These are phyloP conservation scores for Paraglomus brasilianum DNA, from an alignment of 192 early-diverging fungal species.

Conservation along the genomic window DNA sequence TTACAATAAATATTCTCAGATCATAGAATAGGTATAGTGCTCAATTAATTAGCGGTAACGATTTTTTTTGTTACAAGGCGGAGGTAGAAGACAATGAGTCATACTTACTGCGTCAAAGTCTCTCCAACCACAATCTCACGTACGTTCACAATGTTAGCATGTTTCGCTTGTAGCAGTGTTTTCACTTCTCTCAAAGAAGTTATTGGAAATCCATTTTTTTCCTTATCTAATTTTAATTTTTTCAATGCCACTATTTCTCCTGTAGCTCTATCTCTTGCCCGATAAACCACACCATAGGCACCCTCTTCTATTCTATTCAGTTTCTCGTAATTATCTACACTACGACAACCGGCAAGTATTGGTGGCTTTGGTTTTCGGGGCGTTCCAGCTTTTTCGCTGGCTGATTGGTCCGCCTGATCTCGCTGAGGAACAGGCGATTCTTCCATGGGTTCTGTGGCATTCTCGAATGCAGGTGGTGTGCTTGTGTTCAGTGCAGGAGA, in stretches of 20 bases:
- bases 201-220: conserved; percentile 74
- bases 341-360: conserved; percentile 60
- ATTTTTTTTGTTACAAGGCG: no score
- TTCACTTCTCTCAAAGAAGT: conserved; percentile 78
- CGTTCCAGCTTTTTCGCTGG: background rate
- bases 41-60: no score
- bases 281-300: conserved; percentile 94
- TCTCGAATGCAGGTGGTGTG: background rate
- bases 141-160: conserved; percentile 82
- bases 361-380: conserved; percentile 40
- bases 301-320: conserved; percentile 97
- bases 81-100: background rate
- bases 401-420: no score
- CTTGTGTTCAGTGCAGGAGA: background rate
- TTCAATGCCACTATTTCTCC: conserved; percentile 67
- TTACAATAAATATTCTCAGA: conserved; percentile 94
- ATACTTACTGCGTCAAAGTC: conserved; percentile 53
- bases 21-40: no score
- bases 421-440: no score
- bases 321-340: conserved; percentile 86
- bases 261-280: conserved; percentile 78
- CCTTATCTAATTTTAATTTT: conserved; percentile 57
- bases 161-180: conserved; percentile 71
- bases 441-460: background rate
- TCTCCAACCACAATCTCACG: conserved; percentile 75